A percentile compares a stretch with the other conserved stretches of the same genome.
phyloP scores from a whole-genome alignment of 768 basidiomycete species.

The Hirschioporus abietinus region DNA sequence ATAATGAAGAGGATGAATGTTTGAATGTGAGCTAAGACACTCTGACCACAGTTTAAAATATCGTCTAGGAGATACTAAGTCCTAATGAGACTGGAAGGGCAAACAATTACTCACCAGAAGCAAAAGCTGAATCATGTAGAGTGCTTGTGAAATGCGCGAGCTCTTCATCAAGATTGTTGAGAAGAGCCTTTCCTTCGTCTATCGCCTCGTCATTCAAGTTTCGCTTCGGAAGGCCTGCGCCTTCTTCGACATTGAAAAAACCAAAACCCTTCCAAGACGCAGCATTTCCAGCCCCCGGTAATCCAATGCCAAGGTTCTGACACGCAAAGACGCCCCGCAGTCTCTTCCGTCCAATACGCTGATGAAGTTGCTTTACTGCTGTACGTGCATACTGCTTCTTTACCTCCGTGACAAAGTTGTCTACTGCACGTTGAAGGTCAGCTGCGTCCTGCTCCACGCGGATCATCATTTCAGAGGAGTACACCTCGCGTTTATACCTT shows the following conservation, averaged over 20 bases:
- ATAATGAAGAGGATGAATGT: slow-evolving; percentile 53
- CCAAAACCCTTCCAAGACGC: slow-evolving; percentile 80
- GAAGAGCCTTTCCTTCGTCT: not conserved
- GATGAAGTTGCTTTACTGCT: slow-evolving; percentile 18
- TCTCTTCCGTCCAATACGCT: slow-evolving; percentile 37
- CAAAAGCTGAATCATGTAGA: not conserved
- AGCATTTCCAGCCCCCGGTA: slow-evolving; percentile 75
- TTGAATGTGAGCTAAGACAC: slow-evolving; percentile 50
- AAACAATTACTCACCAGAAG: not conserved
- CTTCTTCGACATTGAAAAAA: slow-evolving; percentile 11
- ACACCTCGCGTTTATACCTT: slow-evolving; percentile 69
- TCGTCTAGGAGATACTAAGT: not conserved
- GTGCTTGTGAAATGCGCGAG: not conserved
- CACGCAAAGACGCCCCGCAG: slow-evolving; percentile 57
- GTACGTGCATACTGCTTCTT: slow-evolving; percentile 28
- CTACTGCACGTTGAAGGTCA: slow-evolving; percentile 67
- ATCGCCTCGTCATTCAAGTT: not conserved
- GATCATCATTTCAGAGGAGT: slow-evolving; percentile 54
- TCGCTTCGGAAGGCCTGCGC: not conserved
- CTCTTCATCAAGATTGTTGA: not conserved
- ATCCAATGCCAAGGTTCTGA: slow-evolving; percentile 62
- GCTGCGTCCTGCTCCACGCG: slow-evolving; percentile 73
- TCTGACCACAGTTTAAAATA: slow-evolving; percentile 30
- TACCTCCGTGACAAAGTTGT: slow-evolving; percentile 66
- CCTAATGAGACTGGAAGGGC: not conserved